These are phyloP conservation scores for Solanum chiquidenum DNA, from an alignment of 257 asterid species.

Conservation along the genomic window DNA sequence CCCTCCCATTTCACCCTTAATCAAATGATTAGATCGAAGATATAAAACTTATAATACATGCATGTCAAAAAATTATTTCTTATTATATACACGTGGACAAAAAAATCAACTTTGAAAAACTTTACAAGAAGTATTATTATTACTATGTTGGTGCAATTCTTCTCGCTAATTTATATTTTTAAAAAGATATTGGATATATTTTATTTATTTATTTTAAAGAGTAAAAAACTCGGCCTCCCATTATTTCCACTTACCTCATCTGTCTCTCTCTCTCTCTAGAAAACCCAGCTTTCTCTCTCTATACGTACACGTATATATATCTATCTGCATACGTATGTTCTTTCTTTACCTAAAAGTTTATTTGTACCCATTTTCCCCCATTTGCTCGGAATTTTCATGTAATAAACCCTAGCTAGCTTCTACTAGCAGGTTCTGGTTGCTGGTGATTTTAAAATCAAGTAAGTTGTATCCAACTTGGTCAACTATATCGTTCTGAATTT, in stretches of 20 bases:
- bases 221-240: neutral
- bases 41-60: too few species aligned
- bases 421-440: conserved; percentile 7
- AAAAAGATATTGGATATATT: too few species aligned
- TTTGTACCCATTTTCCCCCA: neutral
- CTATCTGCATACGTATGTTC: neutral
- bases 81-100: neutral
- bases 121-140: too few species aligned
- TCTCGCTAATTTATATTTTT: too few species aligned
- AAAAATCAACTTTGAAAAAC: too few species aligned
- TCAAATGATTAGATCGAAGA: too few species aligned
- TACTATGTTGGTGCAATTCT: too few species aligned
- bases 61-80: neutral
- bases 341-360: conserved; percentile 10
- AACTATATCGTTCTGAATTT: conserved; percentile 4
- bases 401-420: neutral
- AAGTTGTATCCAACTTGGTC: neutral
- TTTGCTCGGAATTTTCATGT: neutral
- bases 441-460: neutral
- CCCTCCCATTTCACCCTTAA: neutral
- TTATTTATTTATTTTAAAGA: neutral
- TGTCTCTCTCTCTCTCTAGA: neutral
- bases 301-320: neutral
- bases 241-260: neutral
- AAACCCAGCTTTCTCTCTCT: neutral